Percentiles rank a stretch among this genome's conserved stretches.
Evolutionary conservation across 2,329 filamentous ascomycete species (phyloP).

Genomic region (Massarina eburnea): DNA sequence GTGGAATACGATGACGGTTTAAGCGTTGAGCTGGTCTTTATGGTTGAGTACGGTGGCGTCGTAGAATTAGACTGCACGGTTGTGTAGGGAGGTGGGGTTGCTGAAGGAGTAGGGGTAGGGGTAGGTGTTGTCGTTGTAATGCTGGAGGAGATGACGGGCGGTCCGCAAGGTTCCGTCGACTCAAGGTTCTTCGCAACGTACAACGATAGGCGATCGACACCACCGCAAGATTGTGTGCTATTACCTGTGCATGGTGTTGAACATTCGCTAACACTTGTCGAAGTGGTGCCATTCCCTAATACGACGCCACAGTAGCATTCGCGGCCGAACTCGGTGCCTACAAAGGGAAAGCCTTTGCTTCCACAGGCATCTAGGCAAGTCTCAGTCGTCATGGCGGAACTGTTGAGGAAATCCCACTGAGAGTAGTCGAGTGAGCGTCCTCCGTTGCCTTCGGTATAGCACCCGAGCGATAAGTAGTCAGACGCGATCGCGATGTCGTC

Average conservation of each 20-base stretch:
- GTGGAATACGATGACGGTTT: neutral
- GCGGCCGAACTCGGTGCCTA: constrained; percentile 35
- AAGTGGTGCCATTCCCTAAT: constrained; percentile 34
- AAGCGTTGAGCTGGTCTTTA: neutral
- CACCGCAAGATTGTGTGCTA: constrained; percentile 14
- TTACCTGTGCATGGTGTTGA: constrained; percentile 16
- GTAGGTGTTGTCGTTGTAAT: constrained; percentile 6
- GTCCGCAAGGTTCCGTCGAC: constrained; percentile 14
- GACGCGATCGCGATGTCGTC: constrained; percentile 24
- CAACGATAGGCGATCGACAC: constrained; percentile 23
- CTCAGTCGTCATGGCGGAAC: constrained; percentile 38
- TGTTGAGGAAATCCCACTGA: constrained; percentile 34
- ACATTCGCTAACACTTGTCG: constrained; percentile 9
- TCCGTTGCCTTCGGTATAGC: constrained; percentile 42
- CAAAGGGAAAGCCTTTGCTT: constrained; percentile 38
- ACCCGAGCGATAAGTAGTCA: constrained; percentile 36
- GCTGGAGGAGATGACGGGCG: constrained; percentile 9
- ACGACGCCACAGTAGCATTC: constrained; percentile 41
- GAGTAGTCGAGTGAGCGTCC: constrained; percentile 27
- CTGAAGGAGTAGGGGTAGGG: constrained; percentile 1
- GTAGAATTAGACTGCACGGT: neutral
- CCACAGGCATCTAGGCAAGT: constrained; percentile 45
- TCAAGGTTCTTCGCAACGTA: constrained; percentile 20
- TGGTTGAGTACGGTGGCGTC: constrained; percentile 1
- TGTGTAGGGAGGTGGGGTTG: neutral